Conservation (phyloP, 768 basidiomycete genomes). For the Lyophyllum shimeji region DNA sequence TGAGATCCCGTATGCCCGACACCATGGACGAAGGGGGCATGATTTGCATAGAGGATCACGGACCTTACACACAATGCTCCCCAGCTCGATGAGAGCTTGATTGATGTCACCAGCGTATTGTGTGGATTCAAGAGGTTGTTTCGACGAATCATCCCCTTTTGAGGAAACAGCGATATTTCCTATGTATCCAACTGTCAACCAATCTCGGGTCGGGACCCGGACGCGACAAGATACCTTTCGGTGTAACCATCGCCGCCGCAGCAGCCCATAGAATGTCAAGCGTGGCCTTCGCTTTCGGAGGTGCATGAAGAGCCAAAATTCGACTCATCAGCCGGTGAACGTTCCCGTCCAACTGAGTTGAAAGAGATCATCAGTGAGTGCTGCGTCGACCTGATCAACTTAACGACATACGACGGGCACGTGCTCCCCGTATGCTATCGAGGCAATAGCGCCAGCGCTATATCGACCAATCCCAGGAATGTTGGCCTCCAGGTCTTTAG, state of each 20-base stretch:
- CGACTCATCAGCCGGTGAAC: constrained; percentile 85
- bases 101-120: constrained; percentile 81
- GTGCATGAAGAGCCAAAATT: constrained; percentile 77
- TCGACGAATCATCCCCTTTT: constrained; percentile 15
- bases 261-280: constrained; percentile 83
- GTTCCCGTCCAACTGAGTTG: constrained; percentile 80
- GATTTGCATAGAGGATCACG: constrained; percentile 69
- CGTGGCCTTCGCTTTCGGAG: constrained; percentile 76
- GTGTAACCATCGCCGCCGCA: constrained; percentile 66
- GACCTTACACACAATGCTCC: constrained; percentile 90
- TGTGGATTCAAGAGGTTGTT: constrained; percentile 9
- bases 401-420: constrained; percentile 79
- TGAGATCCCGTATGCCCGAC: constrained; percentile 53
- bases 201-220: background rate
- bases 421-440: constrained; percentile 84
- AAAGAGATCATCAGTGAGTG: background rate
- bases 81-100: constrained; percentile 93
- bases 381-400: background rate
- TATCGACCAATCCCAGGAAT: constrained; percentile 90
- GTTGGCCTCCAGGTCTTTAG: constrained; percentile 75
- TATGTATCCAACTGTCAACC: background rate
- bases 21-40: constrained; percentile 74
- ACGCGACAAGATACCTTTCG: constrained; percentile 14
- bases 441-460: constrained; percentile 81
- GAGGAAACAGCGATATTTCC: background rate